Base-by-base conservation (phyloP, 768 basidiomycete genomes). In the Serendipita sp. region DNA sequence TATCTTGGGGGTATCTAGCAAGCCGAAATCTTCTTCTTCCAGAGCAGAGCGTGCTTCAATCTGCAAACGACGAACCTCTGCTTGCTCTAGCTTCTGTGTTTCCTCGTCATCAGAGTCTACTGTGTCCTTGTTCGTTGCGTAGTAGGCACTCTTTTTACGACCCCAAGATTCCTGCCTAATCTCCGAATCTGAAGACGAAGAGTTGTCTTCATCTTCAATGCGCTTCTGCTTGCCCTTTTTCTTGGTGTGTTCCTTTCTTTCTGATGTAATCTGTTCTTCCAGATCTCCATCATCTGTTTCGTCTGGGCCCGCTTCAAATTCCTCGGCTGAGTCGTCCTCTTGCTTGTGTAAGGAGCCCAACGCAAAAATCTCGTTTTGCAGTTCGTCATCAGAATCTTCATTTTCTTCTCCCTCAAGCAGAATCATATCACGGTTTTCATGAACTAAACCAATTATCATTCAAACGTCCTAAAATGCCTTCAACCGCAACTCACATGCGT, bases 101-200 rank as follows among this genome's bases (percentile, higher is more conserved):
- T 95, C 93, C 68, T 95, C 93, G 66, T 94, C 86, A 67, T 89
- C 88, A 41, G 85, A 86, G 61, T 89, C 89, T 41, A 66, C 64
- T 3, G 65, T 61, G 16, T 78, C 85, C 33, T 88, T 90, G 71
- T 90, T 91, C 3, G 87, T 88, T 2, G 89, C 82, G 70, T 95
- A 95, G 73, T 94, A 97, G 3, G 82, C 85, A 42, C 82, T 78
- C 72, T 85, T 85, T 65, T 82, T 81, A 64, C 75, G 78, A 9
- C 93, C 93, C 93, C 93, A 97, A 0, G 79, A 81, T 72, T 90
- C 89, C 65, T 81, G 53, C 28, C 9, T 82, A 64, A 81, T 81
- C 11, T 69, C 69, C 48, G 70, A 68, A 20, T 81, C 80, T 5
- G 65, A 51, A 17, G 64, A 30, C 2, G 24, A 73, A 45, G 41